Evolutionary conservation across 2,329 filamentous ascomycete genomes (phyloP).

Genomic region (Fulvia fulva): DNA sequence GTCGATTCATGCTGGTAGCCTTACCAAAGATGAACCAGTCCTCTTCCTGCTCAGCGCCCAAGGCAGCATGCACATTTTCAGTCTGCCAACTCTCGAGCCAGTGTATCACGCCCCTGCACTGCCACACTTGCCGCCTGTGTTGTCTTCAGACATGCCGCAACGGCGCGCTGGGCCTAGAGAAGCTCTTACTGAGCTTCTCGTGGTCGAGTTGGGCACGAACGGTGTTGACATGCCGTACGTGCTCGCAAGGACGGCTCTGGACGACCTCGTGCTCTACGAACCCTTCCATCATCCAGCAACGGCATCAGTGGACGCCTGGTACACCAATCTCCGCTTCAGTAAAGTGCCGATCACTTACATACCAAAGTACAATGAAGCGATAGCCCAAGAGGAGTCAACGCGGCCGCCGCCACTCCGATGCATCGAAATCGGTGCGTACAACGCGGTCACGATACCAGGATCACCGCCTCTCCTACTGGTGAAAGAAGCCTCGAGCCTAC

Average conservation of each 20-base stretch:
- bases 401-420: conserved; percentile 50
- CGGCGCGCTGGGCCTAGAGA: conserved; percentile 70
- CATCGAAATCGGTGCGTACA: conserved; percentile 70
- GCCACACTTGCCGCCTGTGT: conserved; percentile 69
- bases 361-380: conserved; percentile 53
- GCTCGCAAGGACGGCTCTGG: conserved; percentile 71
- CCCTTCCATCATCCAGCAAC: conserved; percentile 57
- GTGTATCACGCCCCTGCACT: conserved; percentile 74
- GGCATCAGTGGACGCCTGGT: conserved; percentile 35
- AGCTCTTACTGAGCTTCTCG: conserved; percentile 70
- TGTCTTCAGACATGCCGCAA: conserved; percentile 67
- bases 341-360: conserved; percentile 68
- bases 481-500: conserved; percentile 72
- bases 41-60: conserved; percentile 73
- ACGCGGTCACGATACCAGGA: conserved; percentile 77
- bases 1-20: conserved; percentile 71
- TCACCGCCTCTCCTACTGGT: conserved; percentile 75
- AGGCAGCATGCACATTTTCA: conserved; percentile 71
- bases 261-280: conserved; percentile 85
- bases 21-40: conserved; percentile 52
- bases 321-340: conserved; percentile 64
- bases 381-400: conserved; percentile 46
- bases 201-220: conserved; percentile 79
- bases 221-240: conserved; percentile 70
- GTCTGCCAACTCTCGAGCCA: conserved; percentile 68